Conservation (phyloP, 345 rosid genomes). For the Chamaenerion angustifolium region DNA sequence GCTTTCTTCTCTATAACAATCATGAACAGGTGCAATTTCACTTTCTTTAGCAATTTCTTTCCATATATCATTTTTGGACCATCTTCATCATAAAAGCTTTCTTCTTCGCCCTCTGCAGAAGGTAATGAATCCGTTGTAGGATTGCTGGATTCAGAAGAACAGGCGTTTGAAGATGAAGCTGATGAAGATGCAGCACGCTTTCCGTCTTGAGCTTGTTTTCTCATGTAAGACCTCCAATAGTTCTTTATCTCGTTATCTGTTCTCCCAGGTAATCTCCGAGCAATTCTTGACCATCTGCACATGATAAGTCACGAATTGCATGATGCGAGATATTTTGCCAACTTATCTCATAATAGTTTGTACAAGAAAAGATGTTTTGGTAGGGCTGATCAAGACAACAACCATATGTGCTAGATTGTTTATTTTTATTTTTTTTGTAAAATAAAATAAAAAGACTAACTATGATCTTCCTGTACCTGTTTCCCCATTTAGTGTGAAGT, state of each 20-base stretch:
- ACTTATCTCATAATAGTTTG: no score
- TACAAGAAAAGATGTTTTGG: no score
- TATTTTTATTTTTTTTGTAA: no score
- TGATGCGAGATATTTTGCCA: no score
- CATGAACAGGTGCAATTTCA: constrained; percentile 33
- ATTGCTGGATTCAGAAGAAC: constrained; percentile 41
- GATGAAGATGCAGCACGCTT: constrained; percentile 33
- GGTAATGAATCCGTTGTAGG: constrained; percentile 32
- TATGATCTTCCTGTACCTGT: constrained; percentile 40
- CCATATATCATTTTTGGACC: constrained; percentile 53
- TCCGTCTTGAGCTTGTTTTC: constrained; percentile 76
- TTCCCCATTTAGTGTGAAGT: constrained; percentile 93
- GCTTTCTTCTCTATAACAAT: constrained; percentile 32
- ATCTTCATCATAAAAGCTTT: constrained; percentile 64
- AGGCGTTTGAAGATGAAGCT: constrained; percentile 29
- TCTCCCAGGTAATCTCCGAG: constrained; percentile 80
- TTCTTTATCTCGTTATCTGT: constrained; percentile 98
- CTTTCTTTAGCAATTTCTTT: constrained; percentile 58
- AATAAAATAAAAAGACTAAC: neutral
- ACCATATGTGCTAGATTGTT: neutral
- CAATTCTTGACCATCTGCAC: constrained; percentile 92
- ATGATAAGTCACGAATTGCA: neutral
- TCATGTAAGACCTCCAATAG: constrained; percentile 85
- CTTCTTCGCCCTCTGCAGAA: constrained; percentile 33
- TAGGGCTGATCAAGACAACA: no score